A percentile compares a stretch with the other conserved stretches of the same genome.
These are phyloP conservation scores for Cinchona pubescens DNA, from an alignment of 257 asterid genomes.

Conservation along the genomic window DNA sequence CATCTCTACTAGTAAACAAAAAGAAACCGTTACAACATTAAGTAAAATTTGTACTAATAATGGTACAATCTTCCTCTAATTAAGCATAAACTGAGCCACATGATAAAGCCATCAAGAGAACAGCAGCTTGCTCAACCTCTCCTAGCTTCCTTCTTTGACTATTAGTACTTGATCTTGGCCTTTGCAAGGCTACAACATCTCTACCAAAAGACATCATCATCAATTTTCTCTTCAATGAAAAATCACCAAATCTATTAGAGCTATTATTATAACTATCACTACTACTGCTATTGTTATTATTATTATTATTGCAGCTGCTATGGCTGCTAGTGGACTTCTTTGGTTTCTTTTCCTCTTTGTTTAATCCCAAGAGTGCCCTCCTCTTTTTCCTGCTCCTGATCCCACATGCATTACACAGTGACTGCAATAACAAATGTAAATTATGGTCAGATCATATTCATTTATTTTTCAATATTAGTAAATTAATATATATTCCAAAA, in stretches of 20 bases:
- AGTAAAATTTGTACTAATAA: background rate
- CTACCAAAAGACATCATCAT: slow-evolving; percentile 61
- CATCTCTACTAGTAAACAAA: background rate
- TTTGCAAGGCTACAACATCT: slow-evolving; percentile 58
- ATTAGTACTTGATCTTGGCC: slow-evolving; percentile 55
- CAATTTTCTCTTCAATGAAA: slow-evolving; percentile 41
- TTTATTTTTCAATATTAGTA: background rate
- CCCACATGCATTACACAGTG: slow-evolving; percentile 97
- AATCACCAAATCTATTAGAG: slow-evolving; percentile 31
- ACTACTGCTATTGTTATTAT: slow-evolving; percentile 48
- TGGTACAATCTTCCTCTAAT: background rate
- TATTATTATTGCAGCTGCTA: slow-evolving; percentile 22
- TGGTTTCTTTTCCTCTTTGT: slow-evolving; percentile 63
- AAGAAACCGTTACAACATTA: background rate
- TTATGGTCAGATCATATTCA: background rate
- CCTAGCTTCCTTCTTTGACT: slow-evolving; percentile 64
- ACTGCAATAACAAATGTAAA: slow-evolving; percentile 45
- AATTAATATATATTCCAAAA: too few species aligned
- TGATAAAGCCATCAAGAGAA: slow-evolving; percentile 78
- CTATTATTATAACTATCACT: slow-evolving; percentile 47
- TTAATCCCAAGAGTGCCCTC: slow-evolving; percentile 68
- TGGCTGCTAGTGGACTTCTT: slow-evolving; percentile 43
- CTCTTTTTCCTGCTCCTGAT: slow-evolving; percentile 88
- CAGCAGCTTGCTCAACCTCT: slow-evolving; percentile 88
- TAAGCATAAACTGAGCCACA: slow-evolving; percentile 88